Percentiles rank a stretch among this genome's conserved stretches.
phyloP scores from a whole-genome alignment of 371 early-diverging fungal species.

The Mortierella sp. region DNA sequence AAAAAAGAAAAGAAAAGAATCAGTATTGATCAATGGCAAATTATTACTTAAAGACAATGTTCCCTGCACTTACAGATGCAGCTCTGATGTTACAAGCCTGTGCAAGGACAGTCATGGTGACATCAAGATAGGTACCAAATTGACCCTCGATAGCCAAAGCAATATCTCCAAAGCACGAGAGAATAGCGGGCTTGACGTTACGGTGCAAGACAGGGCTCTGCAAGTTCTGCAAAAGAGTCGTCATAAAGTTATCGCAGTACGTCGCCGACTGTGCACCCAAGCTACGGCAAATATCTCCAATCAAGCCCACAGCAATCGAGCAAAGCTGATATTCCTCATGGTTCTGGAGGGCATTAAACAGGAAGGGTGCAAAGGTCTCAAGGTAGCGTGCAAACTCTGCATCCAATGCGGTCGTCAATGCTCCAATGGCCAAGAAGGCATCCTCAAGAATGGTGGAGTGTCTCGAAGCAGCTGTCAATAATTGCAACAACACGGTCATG shows the following conservation, averaged over 20 bases:
- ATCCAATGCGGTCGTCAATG: constrained; percentile 86
- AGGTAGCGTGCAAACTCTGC: constrained; percentile 87
- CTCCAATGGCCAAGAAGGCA: constrained; percentile 90
- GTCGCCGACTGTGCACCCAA: constrained; percentile 77
- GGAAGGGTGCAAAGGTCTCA: constrained; percentile 86
- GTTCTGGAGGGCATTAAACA: constrained; percentile 86
- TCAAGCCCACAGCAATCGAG: constrained; percentile 91
- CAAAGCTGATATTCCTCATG: constrained; percentile 92
- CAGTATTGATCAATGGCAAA: background rate
- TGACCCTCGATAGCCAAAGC: constrained; percentile 93
- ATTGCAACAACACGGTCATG: constrained; percentile 85
- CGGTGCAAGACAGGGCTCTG: constrained; percentile 84
- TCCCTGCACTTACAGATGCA: constrained; percentile 39
- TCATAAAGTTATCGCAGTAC: constrained; percentile 90
- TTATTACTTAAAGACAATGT: constrained; percentile 4
- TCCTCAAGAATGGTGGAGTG: constrained; percentile 93
- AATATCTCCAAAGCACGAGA: constrained; percentile 98
- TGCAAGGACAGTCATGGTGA: constrained; percentile 87
- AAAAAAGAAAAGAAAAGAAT: constrained; percentile 4
- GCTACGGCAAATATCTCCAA: constrained; percentile 96
- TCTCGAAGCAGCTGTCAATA: constrained; percentile 77
- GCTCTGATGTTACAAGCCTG: constrained; percentile 85
- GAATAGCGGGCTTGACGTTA: constrained; percentile 91
- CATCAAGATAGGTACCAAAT: constrained; percentile 87
- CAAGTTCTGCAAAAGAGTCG: constrained; percentile 81